Conservation (phyloP, 1,139 yeast species). For the Saccharomyces pastorianus region DNA sequence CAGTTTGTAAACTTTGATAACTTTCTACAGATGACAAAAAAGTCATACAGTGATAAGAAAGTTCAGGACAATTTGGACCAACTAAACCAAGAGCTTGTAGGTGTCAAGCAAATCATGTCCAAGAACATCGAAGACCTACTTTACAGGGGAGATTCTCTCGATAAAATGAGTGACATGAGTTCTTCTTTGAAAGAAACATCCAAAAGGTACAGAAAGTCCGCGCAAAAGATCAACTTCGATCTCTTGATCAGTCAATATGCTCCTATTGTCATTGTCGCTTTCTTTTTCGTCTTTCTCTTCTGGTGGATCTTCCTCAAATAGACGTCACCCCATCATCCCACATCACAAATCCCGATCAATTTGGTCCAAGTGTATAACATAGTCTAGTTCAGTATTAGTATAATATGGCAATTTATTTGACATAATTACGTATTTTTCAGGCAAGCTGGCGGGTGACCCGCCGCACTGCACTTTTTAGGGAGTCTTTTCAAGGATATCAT, state of each 20-base stretch:
- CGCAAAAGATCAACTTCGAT: constrained; percentile 84
- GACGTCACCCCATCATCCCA: constrained; percentile 2
- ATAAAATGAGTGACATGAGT: constrained; percentile 85
- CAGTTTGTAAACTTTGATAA: constrained; percentile 82
- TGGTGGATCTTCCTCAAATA: constrained; percentile 69
- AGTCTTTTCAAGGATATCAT: not conserved
- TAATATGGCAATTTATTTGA: not conserved
- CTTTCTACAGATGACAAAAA: constrained; percentile 79
- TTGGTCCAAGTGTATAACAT: not conserved
- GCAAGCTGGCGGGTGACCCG: not conserved
- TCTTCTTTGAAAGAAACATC: constrained; percentile 74
- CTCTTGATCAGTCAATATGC: constrained; percentile 83
- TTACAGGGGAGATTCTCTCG: constrained; percentile 90
- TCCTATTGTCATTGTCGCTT: constrained; percentile 67
- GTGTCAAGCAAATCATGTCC: constrained; percentile 91
- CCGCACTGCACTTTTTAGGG: not conserved
- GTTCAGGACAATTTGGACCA: constrained; percentile 84
- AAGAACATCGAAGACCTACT: constrained; percentile 90
- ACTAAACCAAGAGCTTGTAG: constrained; percentile 79
- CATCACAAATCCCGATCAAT: not conserved
- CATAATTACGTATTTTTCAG: not conserved
- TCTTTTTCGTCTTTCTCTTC: constrained; percentile 66
- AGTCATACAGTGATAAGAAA: constrained; percentile 81
- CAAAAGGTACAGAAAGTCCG: constrained; percentile 79
- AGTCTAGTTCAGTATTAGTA: not conserved